Conservation (phyloP, 768 basidiomycete genomes). For the Russula lepida region DNA sequence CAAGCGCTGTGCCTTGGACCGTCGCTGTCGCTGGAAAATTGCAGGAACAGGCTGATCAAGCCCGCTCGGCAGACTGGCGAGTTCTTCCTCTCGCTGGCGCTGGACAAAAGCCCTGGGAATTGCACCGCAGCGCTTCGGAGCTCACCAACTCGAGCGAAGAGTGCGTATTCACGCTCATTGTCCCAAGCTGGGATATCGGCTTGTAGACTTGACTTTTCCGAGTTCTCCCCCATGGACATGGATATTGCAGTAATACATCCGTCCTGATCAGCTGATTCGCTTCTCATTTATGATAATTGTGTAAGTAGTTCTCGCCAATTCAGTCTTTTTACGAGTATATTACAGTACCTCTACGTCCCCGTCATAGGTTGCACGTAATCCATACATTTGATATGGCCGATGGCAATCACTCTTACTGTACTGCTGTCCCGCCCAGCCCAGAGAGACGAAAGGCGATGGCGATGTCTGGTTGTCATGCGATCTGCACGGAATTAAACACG, state of each 20-base stretch:
- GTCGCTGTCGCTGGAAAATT: neutral
- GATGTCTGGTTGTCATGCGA: too few species aligned
- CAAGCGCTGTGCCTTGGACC: slow-evolving; percentile 9
- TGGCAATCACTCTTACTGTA: too few species aligned
- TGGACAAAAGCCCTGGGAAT: neutral
- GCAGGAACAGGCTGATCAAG: neutral
- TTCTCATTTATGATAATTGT: neutral
- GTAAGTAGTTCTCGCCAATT: too few species aligned
- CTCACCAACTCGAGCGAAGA: neutral
- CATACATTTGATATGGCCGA: too few species aligned
- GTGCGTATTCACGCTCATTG: neutral
- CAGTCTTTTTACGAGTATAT: too few species aligned
- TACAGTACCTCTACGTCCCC: neutral
- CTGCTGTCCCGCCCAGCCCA: too few species aligned
- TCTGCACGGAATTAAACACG: too few species aligned
- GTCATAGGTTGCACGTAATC: neutral
- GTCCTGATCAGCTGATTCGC: neutral
- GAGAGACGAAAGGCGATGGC: too few species aligned
- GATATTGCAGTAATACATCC: too few species aligned
- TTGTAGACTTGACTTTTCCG: neutral
- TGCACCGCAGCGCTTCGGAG: neutral
- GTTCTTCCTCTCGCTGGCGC: neutral
- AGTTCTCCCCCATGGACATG: neutral
- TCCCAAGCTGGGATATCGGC: neutral
- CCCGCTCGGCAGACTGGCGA: neutral